Percentiles rank a stretch among this genome's conserved stretches.
phyloP scores from a whole-genome alignment of 257 asterid genomes.

The Nicotiana otophora region DNA sequence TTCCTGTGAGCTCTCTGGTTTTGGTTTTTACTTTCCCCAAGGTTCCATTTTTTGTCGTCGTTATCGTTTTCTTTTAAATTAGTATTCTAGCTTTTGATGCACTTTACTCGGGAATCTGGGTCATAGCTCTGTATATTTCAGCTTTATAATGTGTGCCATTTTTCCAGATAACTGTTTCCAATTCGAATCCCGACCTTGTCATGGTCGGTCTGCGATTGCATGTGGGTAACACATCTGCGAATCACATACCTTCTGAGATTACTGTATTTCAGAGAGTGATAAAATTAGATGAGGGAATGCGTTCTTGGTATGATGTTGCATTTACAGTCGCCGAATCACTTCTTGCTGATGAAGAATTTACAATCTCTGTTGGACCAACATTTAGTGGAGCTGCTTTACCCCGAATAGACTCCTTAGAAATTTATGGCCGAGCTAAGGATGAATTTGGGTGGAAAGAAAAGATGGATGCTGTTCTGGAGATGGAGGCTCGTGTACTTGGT shows the following conservation, averaged over 20 bases:
- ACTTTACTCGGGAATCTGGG: not conserved
- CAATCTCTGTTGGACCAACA: constrained; percentile 76
- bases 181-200: constrained; percentile 95
- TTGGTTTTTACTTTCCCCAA: not conserved
- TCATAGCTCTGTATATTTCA: not conserved
- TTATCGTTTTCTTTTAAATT: not conserved
- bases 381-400: constrained; percentile 77
- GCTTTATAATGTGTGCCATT: not conserved
- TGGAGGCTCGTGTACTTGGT: constrained; percentile 86
- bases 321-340: constrained; percentile 97
- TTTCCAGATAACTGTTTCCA: constrained; percentile 71
- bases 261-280: constrained; percentile 77
- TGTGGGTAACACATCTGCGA: constrained; percentile 84
- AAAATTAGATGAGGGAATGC: constrained; percentile 93
- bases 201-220: constrained; percentile 96
- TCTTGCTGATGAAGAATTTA: constrained; percentile 91
- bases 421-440: constrained; percentile 96
- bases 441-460: constrained; percentile 99
- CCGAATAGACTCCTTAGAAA: constrained; percentile 88
- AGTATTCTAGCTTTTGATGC: not conserved
- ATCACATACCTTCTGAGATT: constrained; percentile 88
- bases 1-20: not conserved
- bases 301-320: constrained; percentile 99
- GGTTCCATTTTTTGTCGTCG: not conserved
- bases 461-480: constrained; percentile 92